A percentile compares a stretch with the other conserved stretches of the same genome.
phyloP scores from a whole-genome alignment of 2,329 filamentous ascomycete species.

The Didymella lethalis region DNA sequence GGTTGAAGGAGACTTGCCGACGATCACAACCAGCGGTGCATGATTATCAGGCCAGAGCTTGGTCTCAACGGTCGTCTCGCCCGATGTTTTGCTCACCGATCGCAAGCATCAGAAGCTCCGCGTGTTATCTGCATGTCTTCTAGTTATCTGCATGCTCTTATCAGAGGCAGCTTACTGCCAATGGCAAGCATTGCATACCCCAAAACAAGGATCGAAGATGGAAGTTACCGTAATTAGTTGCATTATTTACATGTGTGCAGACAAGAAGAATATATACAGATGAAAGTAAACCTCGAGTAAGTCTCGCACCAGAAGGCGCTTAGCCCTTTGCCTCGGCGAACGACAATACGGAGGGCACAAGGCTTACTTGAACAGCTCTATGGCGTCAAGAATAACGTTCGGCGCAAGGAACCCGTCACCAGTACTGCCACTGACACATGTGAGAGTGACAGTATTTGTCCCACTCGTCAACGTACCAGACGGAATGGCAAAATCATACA shows the following conservation, averaged over 20 bases:
- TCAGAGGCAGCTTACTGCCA: not conserved
- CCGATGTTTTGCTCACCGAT: constrained; percentile 11
- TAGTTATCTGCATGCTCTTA: not conserved
- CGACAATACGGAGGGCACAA: not conserved
- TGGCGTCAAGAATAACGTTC: constrained; percentile 56
- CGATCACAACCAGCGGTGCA: constrained; percentile 1
- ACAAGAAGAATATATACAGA: constrained; percentile 3
- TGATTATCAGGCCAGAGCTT: not conserved
- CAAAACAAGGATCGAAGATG: not conserved
- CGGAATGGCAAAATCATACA: constrained; percentile 69
- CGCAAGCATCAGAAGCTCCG: not conserved
- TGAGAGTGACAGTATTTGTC: constrained; percentile 68
- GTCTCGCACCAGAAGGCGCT: not conserved
- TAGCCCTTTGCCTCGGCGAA: not conserved
- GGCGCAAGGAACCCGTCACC: constrained; percentile 65
- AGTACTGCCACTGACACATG: constrained; percentile 65
- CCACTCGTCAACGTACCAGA: constrained; percentile 66
- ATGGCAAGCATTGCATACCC: not conserved
- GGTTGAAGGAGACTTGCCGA: not conserved
- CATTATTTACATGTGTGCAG: not conserved
- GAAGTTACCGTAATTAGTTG: not conserved
- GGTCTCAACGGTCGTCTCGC: not conserved
- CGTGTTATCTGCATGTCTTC: not conserved
- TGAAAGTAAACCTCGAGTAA: not conserved
- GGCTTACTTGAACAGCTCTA: constrained; percentile 43